Percentiles rank a stretch among this genome's conserved stretches.
phyloP scores from a whole-genome alignment of 2,329 filamentous ascomycete genomes.

The Blastomyces silverae region DNA sequence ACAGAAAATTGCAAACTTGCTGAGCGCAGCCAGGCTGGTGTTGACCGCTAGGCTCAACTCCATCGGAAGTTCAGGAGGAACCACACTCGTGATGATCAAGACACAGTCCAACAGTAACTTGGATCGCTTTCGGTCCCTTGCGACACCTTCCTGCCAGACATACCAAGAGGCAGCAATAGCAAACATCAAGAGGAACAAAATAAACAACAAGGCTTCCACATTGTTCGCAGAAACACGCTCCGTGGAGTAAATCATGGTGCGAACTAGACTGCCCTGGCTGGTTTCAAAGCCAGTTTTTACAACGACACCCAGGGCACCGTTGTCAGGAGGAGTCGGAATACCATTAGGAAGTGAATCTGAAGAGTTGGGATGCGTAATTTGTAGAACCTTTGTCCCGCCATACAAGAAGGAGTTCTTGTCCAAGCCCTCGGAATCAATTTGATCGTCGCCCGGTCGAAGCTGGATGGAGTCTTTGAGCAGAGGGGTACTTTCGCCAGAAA shows the following conservation, averaged over 20 bases:
- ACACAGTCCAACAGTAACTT: conserved; percentile 96
- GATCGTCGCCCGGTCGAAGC: conserved; percentile 72
- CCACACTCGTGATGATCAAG: conserved; percentile 94
- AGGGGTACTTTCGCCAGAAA: conserved; percentile 95
- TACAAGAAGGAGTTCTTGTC: conserved; percentile 97
- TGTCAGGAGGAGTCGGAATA: conserved; percentile 78
- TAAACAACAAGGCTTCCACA: conserved; percentile 91
- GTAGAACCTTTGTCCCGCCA: conserved; percentile 94
- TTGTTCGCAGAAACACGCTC: conserved; percentile 99
- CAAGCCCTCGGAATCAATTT: conserved; percentile 77
- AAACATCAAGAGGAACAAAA: conserved; percentile 91
- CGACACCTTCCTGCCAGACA: conserved; percentile 94
- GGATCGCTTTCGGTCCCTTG: conserved; percentile 89
- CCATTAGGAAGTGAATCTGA: conserved; percentile 55
- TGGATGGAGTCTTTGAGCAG: conserved; percentile 94
- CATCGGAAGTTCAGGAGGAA: conserved; percentile 98
- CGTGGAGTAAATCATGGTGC: conserved; percentile 99
- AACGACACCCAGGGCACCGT: conserved; percentile 87
- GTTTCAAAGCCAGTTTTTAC: conserved; percentile 98
- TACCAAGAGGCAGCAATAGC: conserved; percentile 98
- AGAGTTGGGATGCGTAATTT: conserved; percentile 79
- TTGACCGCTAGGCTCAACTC: conserved; percentile 96
- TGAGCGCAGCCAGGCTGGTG: conserved; percentile 88
- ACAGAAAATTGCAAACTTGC: conserved; percentile 95
- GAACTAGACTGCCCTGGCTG: conserved; percentile 91